A percentile compares a stretch with the other conserved stretches of the same genome.
phyloP scores from a whole-genome alignment of 1,284 basidiomycete genomes.

The Lentinula novae-zelandiae region DNA sequence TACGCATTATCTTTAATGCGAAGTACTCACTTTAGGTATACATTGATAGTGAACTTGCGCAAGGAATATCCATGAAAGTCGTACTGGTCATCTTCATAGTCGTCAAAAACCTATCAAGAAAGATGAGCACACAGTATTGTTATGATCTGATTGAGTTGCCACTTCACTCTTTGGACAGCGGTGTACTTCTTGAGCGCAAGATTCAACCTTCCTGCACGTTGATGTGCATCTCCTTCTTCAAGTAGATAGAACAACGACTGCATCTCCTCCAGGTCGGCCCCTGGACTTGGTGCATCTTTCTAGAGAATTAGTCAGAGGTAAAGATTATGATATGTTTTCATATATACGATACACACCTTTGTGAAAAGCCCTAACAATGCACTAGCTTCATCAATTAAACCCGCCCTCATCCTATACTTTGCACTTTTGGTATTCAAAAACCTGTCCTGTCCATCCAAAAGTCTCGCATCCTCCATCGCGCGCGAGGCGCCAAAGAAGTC shows the following conservation, averaged over 20 bases:
- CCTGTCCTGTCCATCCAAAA: constrained; percentile 92
- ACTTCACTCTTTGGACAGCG: constrained; percentile 66
- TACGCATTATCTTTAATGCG: neutral
- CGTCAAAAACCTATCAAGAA: constrained; percentile 69
- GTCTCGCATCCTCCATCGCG: constrained; percentile 79
- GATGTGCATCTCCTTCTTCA: constrained; percentile 79
- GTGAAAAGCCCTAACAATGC: constrained; percentile 82
- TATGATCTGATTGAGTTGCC: neutral
- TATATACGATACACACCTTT: constrained; percentile 50
- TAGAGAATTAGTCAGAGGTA: constrained; percentile 26
- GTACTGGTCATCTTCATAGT: constrained; percentile 94
- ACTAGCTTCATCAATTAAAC: constrained; percentile 72
- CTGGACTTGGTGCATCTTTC: constrained; percentile 82
- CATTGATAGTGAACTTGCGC: constrained; percentile 84
- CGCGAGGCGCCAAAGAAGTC: constrained; percentile 75
- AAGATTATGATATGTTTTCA: neutral
- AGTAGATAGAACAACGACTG: constrained; percentile 88
- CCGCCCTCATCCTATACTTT: constrained; percentile 87
- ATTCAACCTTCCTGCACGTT: constrained; percentile 63
- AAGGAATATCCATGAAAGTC: constrained; percentile 98
- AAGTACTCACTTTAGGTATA: constrained; percentile 71
- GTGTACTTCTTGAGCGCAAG: constrained; percentile 88
- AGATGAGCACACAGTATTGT: neutral
- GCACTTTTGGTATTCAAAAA: constrained; percentile 94
- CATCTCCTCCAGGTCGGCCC: constrained; percentile 91